Evolutionary conservation across 164 flowering plant genomes (phyloP), one percentile per base, ranked within the genome.

Genomic region (Tetrastigma voinierianum): DNA sequence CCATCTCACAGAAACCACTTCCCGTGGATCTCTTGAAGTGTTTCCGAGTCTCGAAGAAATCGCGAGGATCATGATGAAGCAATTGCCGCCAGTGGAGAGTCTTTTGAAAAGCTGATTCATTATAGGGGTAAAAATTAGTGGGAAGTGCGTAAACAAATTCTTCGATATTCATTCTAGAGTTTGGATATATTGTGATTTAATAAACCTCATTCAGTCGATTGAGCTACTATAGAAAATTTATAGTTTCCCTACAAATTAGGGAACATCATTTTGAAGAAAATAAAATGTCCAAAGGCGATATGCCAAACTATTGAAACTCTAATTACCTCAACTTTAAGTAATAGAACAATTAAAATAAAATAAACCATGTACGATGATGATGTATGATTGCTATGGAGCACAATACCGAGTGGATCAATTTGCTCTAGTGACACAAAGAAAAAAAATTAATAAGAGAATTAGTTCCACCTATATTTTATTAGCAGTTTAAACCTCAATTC

Each of bases 61-160:
- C 62, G 64, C 73, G 55, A 88, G 70, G 57, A 90, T 87, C 14
- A n/a, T n/a, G n/a, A n/a, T n/a, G n/a, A n/a, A n/a, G 91, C 90
- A 2, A 82, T 83, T 12, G 96, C 61, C 5, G 92, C 88, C 18
- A 88, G 83, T 1, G 86, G 89, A 74, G 93, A 88, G 43, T 67
- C 89, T 61, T 81, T 78, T 44, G 81, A 66, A 88, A 90, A 49
- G 86, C 96, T 88, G 75, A 40, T 57, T 57, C 9, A 48, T 49
- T 23, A 51, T 16, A 59, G 43, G n/a, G 4, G 23, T 59, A 7
- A 68, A 47, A 48, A 14, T 10, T 18, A 18, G 53, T 24, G 9
- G 59, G 51, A 17, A 32, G 54, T 13, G n/a, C n/a, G 5, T 13
- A 45, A 61, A 45, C 51, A 61, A 55, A 55, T 21, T 21, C 32